Base-by-base conservation (phyloP, 2,329 filamentous ascomycete species). In the Paecilomyces niveus region DNA sequence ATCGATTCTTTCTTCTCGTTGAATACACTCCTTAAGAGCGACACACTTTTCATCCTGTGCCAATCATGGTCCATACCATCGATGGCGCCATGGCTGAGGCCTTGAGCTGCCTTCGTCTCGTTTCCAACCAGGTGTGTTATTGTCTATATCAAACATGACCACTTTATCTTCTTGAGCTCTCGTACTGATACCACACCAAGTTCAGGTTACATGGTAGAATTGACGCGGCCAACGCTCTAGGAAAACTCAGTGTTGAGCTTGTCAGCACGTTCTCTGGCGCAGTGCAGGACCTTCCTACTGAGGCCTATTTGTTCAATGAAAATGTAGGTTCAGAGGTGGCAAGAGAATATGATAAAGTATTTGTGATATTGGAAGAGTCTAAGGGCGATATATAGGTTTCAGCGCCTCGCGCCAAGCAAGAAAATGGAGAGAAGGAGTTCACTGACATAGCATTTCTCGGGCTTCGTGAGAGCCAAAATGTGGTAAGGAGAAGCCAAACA, bases 161-260 rank as follows among this genome's bases (percentile, higher is more conserved):
- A 2, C 39, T 18, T 7, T 45, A 15, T 18, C 35, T 45, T 21
- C 50, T 52, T 6, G 1, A 18, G 3, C 13, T 3, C 18, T 29
- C 6, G 10, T 29, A 9, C 57, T 60, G 35, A 64, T 18, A 21
- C n/a, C 51, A 29, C 15, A 22, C 58, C 49, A 54, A 74, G 72
- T 65, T 75, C 55, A 68, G 69, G 39, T 59, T 61, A 52, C 62
- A 70, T 58, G 64, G 66, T 26, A 66, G 68, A 62, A 63, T 67
- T 53, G 61, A 68, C 18, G 63, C 68, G 54, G 71, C 72, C 31
- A 74, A 76, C 60, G 65, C 68, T 31, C 68, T 75, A 53, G 71
- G 70, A 51, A 71, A 70, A 50, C 62, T 70, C 55, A 68, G 68
- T 58, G 63, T 72, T 53, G 63, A 66, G 57, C 70, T 75, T 32